Conservation (phyloP, 2,329 filamentous ascomycete genomes). For the Paecilomyces niveus region DNA sequence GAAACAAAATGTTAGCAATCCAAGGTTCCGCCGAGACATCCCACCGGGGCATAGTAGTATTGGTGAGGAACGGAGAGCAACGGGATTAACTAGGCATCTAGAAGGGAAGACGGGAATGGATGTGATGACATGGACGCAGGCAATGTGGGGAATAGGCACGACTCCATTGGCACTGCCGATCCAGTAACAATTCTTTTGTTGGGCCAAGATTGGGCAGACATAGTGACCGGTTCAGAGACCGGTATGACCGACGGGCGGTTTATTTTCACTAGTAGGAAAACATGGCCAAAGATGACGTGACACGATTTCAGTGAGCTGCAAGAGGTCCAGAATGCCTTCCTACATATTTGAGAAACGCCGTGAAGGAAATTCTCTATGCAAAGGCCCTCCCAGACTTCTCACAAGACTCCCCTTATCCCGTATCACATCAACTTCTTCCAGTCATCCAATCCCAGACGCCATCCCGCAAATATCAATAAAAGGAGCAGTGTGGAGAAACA, state of each 20-base stretch:
- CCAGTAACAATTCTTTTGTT: neutral
- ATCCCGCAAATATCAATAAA: slow-evolving; percentile 13
- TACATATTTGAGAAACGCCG: slow-evolving; percentile 16
- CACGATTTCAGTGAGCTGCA: slow-evolving; percentile 12
- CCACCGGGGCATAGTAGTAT: neutral
- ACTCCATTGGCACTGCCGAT: neutral
- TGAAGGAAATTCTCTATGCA: slow-evolving; percentile 12
- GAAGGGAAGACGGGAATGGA: neutral
- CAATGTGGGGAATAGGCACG: neutral
- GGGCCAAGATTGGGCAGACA: slow-evolving; percentile 6
- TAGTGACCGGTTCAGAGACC: neutral
- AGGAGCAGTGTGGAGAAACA: slow-evolving; percentile 5
- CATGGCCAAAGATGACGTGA: slow-evolving; percentile 10
- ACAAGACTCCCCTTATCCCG: slow-evolving; percentile 10
- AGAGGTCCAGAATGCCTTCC: slow-evolving; percentile 12
- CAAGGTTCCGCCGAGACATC: neutral
- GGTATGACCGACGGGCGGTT: slow-evolving; percentile 7
- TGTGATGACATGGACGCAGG: neutral
- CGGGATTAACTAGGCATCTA: neutral
- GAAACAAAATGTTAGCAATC: slow-evolving; percentile 11
- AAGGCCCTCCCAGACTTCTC: slow-evolving; percentile 10
- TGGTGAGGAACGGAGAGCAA: neutral
- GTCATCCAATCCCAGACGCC: neutral
- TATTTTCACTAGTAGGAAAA: slow-evolving; percentile 10
- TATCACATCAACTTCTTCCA: slow-evolving; percentile 8